Conservation (phyloP, 2,329 filamentous ascomycete species). For the Fusarium tanahbumbuense region DNA sequence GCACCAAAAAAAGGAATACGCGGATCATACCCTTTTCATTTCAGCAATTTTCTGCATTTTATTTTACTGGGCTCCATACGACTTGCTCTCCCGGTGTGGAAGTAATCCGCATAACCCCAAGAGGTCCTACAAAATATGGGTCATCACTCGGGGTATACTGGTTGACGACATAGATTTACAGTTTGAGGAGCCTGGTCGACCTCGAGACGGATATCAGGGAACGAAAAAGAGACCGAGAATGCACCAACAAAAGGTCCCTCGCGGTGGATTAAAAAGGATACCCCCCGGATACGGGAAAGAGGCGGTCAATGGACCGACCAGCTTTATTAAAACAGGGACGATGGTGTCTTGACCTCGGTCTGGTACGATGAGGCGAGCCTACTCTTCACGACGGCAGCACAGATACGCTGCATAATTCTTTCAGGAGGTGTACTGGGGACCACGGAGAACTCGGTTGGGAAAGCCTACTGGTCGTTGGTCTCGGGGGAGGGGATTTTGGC, state of each 20-base stretch:
- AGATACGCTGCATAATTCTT: constrained; percentile 48
- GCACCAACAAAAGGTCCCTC: constrained; percentile 46
- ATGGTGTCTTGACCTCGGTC: constrained; percentile 45
- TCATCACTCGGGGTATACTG: constrained; percentile 41
- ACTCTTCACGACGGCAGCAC: constrained; percentile 45
- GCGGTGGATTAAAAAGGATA: constrained; percentile 45
- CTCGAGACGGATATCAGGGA: constrained; percentile 44
- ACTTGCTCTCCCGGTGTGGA: constrained; percentile 40
- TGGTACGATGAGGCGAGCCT: constrained; percentile 47
- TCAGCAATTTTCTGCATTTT: constrained; percentile 45
- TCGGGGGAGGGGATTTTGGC: constrained; percentile 39
- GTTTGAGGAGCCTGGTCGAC: constrained; percentile 44
- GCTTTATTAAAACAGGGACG: constrained; percentile 38
- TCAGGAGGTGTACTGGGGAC: constrained; percentile 38
- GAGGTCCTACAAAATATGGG: constrained; percentile 31
- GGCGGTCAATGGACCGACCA: constrained; percentile 27
- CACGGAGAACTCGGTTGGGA: constrained; percentile 17
- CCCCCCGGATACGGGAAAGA: constrained; percentile 39
- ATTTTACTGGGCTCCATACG: constrained; percentile 37
- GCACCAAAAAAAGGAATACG: constrained; percentile 56
- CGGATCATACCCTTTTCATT: constrained; percentile 54
- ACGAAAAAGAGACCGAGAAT: constrained; percentile 50
- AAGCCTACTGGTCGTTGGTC: constrained; percentile 20
- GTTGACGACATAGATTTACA: constrained; percentile 46
- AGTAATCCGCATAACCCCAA: constrained; percentile 28